phyloP scores from a whole-genome alignment of 768 basidiomycete species.

The Dictyophora rubrovolvata region DNA sequence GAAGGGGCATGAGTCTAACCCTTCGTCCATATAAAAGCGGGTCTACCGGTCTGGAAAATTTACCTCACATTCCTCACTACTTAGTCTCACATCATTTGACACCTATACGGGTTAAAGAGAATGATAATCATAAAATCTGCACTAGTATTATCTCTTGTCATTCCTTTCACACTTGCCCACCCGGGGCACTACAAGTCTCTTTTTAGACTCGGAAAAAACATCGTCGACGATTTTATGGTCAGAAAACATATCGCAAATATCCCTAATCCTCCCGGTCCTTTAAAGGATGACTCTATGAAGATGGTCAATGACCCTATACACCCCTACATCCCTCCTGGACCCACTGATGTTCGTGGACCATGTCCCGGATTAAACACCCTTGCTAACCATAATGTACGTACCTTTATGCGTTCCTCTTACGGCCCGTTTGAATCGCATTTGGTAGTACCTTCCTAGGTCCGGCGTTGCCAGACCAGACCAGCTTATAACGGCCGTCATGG shows the following conservation, averaged over 20 bases:
- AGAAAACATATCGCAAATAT: background rate
- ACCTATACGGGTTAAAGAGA: too few relatives aligned
- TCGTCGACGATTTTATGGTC: background rate
- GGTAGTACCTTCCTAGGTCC: constrained; percentile 4
- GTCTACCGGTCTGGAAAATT: too few relatives aligned
- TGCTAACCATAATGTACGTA: constrained; percentile 51
- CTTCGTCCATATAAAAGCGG: too few relatives aligned
- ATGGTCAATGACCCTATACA: constrained; percentile 5
- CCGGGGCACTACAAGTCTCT: background rate
- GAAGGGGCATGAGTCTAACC: too few relatives aligned
- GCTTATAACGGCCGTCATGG: constrained; percentile 4
- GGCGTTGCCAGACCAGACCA: constrained; percentile 9
- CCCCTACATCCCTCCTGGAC: background rate
- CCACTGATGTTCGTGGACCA: constrained; percentile 36
- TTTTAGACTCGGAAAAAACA: background rate
- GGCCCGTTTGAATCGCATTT: background rate
- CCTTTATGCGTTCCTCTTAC: background rate
- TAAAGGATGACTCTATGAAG: background rate
- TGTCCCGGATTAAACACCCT: constrained; percentile 69
- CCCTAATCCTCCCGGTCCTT: background rate
- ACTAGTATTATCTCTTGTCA: background rate
- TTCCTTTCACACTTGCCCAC: background rate
- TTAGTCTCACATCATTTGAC: too few relatives aligned
- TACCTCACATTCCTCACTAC: too few relatives aligned
- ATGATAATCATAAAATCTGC: too few relatives aligned